Evolutionary conservation across 1,284 basidiomycete genomes (phyloP), one percentile per base, ranked within the genome.

Genomic region (Heterobasidion irregulare): DNA sequence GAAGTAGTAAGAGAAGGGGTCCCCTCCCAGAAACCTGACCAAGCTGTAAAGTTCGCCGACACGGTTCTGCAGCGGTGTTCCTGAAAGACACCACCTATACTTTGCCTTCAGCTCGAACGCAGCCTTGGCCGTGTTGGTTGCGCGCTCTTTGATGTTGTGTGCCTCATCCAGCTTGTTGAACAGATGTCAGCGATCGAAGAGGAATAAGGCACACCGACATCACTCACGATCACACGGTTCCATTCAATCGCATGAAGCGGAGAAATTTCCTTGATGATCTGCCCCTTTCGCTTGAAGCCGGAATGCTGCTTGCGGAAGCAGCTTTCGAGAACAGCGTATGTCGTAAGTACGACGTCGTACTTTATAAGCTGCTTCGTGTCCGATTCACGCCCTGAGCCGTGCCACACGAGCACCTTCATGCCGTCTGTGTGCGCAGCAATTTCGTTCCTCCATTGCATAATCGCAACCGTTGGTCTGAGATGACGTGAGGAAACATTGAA

Each of bases 371-470:
- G 82, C 56, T 80, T 76, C 18, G 75, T 66, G 61, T 91, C 75
- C 0, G 76, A 77, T 59, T 84, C 78, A 34, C 89, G 79, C 13
- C 83, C 79, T 2, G 81, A 71, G 18, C 97, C 97, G 67, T 99
- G 95, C 93, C 93, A 99, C 13, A 99, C 80, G 46, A 90, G 82
- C 33, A 96, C 90, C 53, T 84, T 84, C 64, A 94, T 74, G 8
- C 85, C 84, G 58, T 86, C 80, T 63, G 92, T 89, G 63, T 93
- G 91, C 0, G 84, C 72, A 41, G 84, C 83, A 56, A 99, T 94
- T 70, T 99, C 97, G 68, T 96, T 94, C 62, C 86, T 84, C 97
- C 97, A 99, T 73, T 99, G 96, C 86, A 99, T 95, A 61, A 99
- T 85, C 26, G 97, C 97, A 50, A 98, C 96, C 2, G 94, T 97